Percentiles rank a stretch among this genome's conserved stretches.
Evolutionary conservation across 169 alveolate genomes (phyloP).

Genomic region (Plasmodium blacklocki): DNA sequence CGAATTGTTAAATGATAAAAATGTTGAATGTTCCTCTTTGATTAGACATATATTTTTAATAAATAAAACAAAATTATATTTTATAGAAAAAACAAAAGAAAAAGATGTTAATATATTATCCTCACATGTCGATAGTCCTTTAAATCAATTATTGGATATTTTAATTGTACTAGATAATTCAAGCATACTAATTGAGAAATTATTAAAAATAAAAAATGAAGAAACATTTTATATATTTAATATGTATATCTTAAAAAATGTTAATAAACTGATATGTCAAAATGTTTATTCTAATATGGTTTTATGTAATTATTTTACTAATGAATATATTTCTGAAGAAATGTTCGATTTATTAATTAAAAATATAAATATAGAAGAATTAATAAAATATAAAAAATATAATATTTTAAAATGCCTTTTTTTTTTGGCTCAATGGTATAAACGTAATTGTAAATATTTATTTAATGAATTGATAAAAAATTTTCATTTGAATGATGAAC

Average conservation of each 20-base stretch:
- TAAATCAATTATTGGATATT: slow-evolving; percentile 59
- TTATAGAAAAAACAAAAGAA: slow-evolving; percentile 11
- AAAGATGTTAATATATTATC: neutral
- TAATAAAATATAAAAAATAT: slow-evolving; percentile 36
- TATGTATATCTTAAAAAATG: slow-evolving; percentile 39
- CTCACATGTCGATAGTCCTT: slow-evolving; percentile 29
- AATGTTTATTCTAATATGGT: slow-evolving; percentile 58
- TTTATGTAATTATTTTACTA: slow-evolving; percentile 33
- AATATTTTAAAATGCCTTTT: slow-evolving; percentile 34
- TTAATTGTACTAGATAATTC: slow-evolving; percentile 26
- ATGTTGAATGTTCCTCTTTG: slow-evolving; percentile 31
- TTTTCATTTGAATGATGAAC: neutral
- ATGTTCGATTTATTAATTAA: slow-evolving; percentile 71
- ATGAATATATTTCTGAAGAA: slow-evolving; percentile 60
- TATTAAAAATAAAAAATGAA: slow-evolving; percentile 54
- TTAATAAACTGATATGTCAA: slow-evolving; percentile 50
- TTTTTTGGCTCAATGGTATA: slow-evolving; percentile 40
- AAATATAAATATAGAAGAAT: slow-evolving; percentile 8
- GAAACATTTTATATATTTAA: slow-evolving; percentile 56
- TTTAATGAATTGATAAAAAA: slow-evolving; percentile 10
- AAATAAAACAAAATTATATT: slow-evolving; percentile 59
- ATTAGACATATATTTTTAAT: slow-evolving; percentile 52
- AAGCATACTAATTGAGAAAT: slow-evolving; percentile 64
- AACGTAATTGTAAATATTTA: slow-evolving; percentile 36
- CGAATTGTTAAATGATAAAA: slow-evolving; percentile 48